These are phyloP conservation scores for Rhizophora mangle DNA, from an alignment of 345 rosid species.

Conservation along the genomic window DNA sequence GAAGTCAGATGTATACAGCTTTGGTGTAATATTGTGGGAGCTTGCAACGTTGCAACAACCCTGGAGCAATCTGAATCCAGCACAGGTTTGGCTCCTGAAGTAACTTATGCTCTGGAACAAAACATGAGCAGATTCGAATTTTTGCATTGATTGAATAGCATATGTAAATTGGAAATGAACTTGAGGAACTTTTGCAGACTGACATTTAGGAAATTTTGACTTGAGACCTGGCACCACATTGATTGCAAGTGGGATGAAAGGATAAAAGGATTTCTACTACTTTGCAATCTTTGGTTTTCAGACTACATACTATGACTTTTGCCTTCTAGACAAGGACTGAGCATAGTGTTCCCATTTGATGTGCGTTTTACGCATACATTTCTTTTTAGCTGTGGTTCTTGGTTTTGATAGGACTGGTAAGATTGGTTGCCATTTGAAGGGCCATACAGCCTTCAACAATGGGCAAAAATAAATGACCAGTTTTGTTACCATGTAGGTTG, in stretches of 20 bases:
- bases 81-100: slow-evolving; percentile 64
- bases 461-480: background rate
- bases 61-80: slow-evolving; percentile 91
- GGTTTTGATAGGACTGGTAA: background rate
- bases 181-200: background rate
- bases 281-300: background rate
- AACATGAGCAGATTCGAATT: background rate
- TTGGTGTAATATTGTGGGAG: slow-evolving; percentile 98
- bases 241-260: background rate
- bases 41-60: slow-evolving; percentile 95
- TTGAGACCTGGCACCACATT: background rate
- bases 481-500: background rate
- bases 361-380: background rate
- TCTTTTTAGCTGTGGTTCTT: background rate
- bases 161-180: background rate
- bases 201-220: background rate
- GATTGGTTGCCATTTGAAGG: too few relatives aligned
- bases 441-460: background rate
- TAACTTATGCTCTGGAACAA: background rate
- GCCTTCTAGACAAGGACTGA: background rate
- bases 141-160: background rate
- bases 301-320: background rate
- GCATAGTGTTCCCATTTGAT: background rate
- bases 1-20: slow-evolving; percentile 92
- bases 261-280: background rate